Evolutionary conservation across 495 filamentous ascomycete species (phyloP).

Genomic region (Extremus antarcticus): DNA sequence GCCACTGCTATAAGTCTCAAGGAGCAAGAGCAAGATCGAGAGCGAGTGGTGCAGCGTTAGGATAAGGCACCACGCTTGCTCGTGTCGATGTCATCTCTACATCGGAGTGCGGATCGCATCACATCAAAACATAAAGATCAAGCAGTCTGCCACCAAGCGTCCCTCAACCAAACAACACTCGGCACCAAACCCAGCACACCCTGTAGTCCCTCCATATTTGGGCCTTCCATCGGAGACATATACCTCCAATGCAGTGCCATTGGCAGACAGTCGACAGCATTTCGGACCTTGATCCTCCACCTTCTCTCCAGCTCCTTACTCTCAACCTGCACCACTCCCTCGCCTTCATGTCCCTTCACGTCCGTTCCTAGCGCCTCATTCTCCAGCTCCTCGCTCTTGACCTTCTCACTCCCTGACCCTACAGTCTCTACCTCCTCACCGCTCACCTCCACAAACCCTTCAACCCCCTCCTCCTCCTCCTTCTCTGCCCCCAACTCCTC

Average conservation of each 20-base stretch:
- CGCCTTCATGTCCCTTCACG: conserved; percentile 21
- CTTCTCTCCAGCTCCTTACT: conserved; percentile 31
- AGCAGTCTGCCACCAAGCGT: conserved; percentile 9
- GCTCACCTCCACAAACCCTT: conserved; percentile 27
- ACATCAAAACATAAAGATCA: neutral
- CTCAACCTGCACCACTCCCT: conserved; percentile 24
- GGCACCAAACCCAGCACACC: conserved; percentile 12
- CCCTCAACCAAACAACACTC: conserved; percentile 2
- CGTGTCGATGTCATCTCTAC: too few species aligned
- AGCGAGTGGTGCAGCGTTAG: too few species aligned
- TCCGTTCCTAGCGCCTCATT: conserved; percentile 25
- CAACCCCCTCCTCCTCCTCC: conserved; percentile 23
- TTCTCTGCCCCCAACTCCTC: conserved; percentile 24
- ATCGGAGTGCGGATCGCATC: too few species aligned
- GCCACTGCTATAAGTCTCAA: too few species aligned
- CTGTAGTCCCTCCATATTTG: conserved; percentile 8
- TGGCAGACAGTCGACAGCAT: conserved; percentile 48
- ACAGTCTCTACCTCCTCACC: too few species aligned
- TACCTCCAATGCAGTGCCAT: conserved; percentile 72
- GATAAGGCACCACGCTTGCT: too few species aligned
- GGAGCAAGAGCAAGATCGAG: too few species aligned
- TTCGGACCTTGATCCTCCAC: conserved; percentile 27
- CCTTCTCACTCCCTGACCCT: too few species aligned
- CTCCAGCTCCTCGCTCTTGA: conserved; percentile 29
- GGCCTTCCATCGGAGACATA: conserved; percentile 33